These are phyloP conservation scores for Penicillium sp. DNA, from an alignment of 2,329 filamentous ascomycete species.

Conservation along the genomic window DNA sequence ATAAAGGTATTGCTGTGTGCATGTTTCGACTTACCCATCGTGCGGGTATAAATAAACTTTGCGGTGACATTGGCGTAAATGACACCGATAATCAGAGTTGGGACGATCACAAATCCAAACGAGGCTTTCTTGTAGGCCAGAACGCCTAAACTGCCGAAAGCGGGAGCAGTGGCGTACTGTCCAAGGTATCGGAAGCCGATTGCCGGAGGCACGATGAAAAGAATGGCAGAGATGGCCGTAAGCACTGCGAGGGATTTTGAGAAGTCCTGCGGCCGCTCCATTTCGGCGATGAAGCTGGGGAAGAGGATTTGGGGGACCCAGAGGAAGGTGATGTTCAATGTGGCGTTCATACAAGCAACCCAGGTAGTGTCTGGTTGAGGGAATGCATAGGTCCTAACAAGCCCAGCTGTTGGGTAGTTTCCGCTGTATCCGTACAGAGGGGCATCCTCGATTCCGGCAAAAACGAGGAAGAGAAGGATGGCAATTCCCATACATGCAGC, in stretches of 20 bases:
- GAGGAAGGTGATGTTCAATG: conserved; percentile 56
- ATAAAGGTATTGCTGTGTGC: conserved; percentile 53
- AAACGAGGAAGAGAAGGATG: conserved; percentile 56
- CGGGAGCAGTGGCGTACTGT: conserved; percentile 55
- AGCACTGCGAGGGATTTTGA: conserved; percentile 56
- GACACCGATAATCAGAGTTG: conserved; percentile 54
- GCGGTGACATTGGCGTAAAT: conserved; percentile 56
- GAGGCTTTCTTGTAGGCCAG: conserved; percentile 53
- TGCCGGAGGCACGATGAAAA: conserved; percentile 55
- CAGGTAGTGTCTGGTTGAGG: conserved; percentile 51
- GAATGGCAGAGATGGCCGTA: conserved; percentile 48
- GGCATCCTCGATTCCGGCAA: conserved; percentile 51
- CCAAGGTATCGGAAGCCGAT: conserved; percentile 56
- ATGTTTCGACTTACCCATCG: conserved; percentile 51
- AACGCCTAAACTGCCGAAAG: conserved; percentile 53
- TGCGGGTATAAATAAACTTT: conserved; percentile 52
- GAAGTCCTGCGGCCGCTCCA: conserved; percentile 56
- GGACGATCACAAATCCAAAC: conserved; percentile 57
- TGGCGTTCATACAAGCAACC: conserved; percentile 55
- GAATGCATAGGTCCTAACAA: conserved; percentile 54
- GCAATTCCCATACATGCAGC: conserved; percentile 54
- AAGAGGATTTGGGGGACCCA: conserved; percentile 59
- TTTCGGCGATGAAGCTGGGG: conserved; percentile 57
- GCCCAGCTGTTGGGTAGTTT: conserved; percentile 49
- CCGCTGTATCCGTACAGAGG: conserved; percentile 53